Evolutionary conservation across 2,329 filamentous ascomycete species (phyloP).

Genomic region (Paradendryphiella salina): DNA sequence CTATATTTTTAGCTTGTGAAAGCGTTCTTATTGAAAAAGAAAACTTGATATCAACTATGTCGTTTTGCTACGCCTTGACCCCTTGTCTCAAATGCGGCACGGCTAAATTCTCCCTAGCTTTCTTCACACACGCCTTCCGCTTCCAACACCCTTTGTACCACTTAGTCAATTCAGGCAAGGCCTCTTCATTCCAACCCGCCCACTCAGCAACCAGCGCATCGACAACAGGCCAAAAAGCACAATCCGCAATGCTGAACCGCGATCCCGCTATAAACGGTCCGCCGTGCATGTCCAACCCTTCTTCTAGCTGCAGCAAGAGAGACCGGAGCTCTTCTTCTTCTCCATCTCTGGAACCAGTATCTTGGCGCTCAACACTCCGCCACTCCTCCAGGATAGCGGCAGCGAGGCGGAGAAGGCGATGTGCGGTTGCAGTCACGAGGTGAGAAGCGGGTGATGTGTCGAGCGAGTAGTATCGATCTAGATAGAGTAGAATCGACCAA

Average conservation of each 20-base stretch:
- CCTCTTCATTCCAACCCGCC: constrained; percentile 28
- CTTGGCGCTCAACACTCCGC: constrained; percentile 15
- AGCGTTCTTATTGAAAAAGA: too few species aligned
- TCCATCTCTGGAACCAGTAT: too few species aligned
- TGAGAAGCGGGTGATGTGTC: constrained; percentile 18
- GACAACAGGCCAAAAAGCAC: constrained; percentile 39
- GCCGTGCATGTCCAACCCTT: constrained; percentile 14
- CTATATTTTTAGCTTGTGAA: too few species aligned
- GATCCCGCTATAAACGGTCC: constrained; percentile 39
- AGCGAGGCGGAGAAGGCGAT: constrained; percentile 23
- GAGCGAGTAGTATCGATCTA: constrained; percentile 38
- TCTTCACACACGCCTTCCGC: constrained; percentile 38
- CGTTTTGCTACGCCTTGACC: too few species aligned
- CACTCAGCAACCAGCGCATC: constrained; percentile 30
- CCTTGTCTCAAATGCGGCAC: not conserved
- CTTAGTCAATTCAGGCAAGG: constrained; percentile 25
- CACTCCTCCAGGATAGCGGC: constrained; percentile 23
- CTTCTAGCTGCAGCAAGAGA: constrained; percentile 19
- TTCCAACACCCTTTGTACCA: constrained; percentile 39
- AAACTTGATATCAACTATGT: too few species aligned
- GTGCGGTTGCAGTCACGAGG: constrained; percentile 24
- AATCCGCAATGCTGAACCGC: constrained; percentile 41
- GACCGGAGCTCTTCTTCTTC: constrained; percentile 21
- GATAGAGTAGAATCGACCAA: constrained; percentile 39
- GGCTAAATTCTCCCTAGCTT: constrained; percentile 14